Percentiles rank a stretch among this genome's conserved stretches.
These are phyloP conservation scores for Linnemannia schmuckeri DNA, from an alignment of 192 early-diverging fungal species.

Conservation along the genomic window DNA sequence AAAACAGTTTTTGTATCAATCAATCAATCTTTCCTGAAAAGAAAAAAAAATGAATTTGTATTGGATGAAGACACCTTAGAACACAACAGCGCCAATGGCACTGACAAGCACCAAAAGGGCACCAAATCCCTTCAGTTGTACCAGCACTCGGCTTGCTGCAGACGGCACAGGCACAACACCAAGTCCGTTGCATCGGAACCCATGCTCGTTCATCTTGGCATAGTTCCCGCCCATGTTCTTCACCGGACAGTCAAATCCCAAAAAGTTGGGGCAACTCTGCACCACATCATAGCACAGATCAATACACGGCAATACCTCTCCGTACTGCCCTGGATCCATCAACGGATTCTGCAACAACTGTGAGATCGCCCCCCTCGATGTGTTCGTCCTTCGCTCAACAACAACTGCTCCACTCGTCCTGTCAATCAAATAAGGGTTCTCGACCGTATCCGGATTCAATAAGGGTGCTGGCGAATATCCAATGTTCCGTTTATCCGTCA, in stretches of 20 bases:
- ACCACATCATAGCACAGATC: conserved; percentile 70
- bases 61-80: background rate
- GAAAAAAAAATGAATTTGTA: background rate
- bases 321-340: conserved; percentile 59
- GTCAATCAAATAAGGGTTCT: conserved; percentile 50
- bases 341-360: conserved; percentile 35
- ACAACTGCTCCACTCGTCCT: conserved; percentile 31
- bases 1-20: background rate
- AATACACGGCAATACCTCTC: conserved; percentile 68
- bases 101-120: background rate
- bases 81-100: background rate
- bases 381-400: conserved; percentile 17
- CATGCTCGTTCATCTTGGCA: conserved; percentile 37
- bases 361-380: conserved; percentile 28
- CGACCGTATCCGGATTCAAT: background rate
- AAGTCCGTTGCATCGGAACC: conserved; percentile 49
- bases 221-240: conserved; percentile 58
- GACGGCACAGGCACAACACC: conserved; percentile 47
- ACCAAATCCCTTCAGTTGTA: background rate
- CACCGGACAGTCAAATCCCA: conserved; percentile 66
- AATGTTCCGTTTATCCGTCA: conserved; percentile 17
- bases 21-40: too few species aligned
- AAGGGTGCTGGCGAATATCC: conserved; percentile 23
- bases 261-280: conserved; percentile 68
- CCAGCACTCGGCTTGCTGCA: background rate